Conservation (phyloP, 257 asterid species). For the Ocimum tenuiflorum region DNA sequence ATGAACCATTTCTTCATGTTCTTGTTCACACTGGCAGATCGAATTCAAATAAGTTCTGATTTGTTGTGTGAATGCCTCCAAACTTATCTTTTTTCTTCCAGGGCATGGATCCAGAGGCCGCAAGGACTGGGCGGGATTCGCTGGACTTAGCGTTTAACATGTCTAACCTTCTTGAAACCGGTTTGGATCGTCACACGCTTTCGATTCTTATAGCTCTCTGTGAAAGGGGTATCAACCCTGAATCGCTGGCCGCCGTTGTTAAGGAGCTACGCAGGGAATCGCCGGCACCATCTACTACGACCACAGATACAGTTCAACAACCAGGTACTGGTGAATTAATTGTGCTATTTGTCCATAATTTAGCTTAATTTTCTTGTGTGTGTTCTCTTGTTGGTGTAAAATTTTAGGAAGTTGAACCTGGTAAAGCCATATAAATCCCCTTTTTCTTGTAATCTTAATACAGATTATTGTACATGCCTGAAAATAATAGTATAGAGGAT, state of each 20-base stretch:
- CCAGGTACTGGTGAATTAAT: conserved; percentile 18
- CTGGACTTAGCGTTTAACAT: conserved; percentile 64
- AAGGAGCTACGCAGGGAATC: neutral
- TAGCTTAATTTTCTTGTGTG: neutral
- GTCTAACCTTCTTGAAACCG: too few relatives aligned
- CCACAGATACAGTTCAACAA: conserved; percentile 29
- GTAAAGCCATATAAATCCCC: too few relatives aligned
- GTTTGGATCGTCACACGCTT: conserved; percentile 8
- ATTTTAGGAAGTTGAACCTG: too few relatives aligned
- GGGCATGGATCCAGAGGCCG: too few relatives aligned
- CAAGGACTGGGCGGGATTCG: conserved; percentile 14
- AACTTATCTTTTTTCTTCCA: too few relatives aligned
- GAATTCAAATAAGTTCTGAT: neutral
- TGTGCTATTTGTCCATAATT: neutral
- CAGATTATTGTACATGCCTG: too few relatives aligned
- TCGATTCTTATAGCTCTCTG: conserved; percentile 69
- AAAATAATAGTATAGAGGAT: too few relatives aligned
- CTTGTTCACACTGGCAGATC: neutral
- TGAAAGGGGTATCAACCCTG: conserved; percentile 18
- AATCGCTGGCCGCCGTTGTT: too few relatives aligned
- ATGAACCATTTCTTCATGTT: neutral
- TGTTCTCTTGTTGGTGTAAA: too few relatives aligned
- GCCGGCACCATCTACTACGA: conserved; percentile 20
- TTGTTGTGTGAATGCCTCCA: neutral
- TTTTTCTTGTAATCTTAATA: too few relatives aligned